A percentile compares a stretch with the other conserved stretches of the same genome.
phyloP scores from a whole-genome alignment of 2,329 filamentous ascomycete genomes.

The Dactylellina haptotyla region DNA sequence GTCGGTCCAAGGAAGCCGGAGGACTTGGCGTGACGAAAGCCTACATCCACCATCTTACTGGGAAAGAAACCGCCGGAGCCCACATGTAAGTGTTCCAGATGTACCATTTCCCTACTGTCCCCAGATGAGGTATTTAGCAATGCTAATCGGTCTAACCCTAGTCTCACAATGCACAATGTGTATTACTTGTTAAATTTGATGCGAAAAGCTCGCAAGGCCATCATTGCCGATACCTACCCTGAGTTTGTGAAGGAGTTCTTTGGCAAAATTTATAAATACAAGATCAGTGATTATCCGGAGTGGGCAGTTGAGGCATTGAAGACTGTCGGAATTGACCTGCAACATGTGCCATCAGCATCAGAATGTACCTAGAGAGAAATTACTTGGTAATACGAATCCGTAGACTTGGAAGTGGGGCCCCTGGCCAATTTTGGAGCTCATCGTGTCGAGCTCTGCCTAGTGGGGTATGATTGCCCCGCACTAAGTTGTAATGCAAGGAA shows the following conservation, averaged over 20 bases:
- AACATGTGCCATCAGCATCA: background rate
- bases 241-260: slow-evolving; percentile 83
- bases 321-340: slow-evolving; percentile 77
- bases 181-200: slow-evolving; percentile 90
- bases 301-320: slow-evolving; percentile 86
- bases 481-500: background rate
- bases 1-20: slow-evolving; percentile 69
- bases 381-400: background rate
- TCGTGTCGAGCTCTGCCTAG: slow-evolving; percentile 12
- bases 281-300: slow-evolving; percentile 74
- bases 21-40: slow-evolving; percentile 85
- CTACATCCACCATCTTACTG: slow-evolving; percentile 88
- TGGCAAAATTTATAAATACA: slow-evolving; percentile 71
- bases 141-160: slow-evolving; percentile 60
- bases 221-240: slow-evolving; percentile 83
- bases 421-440: slow-evolving; percentile 19
- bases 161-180: slow-evolving; percentile 93
- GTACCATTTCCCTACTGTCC: background rate
- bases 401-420: background rate
- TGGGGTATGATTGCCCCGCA: slow-evolving; percentile 28
- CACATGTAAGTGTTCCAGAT: slow-evolving; percentile 64
- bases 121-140: background rate
- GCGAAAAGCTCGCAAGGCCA: slow-evolving; percentile 76
- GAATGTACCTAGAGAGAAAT: background rate
- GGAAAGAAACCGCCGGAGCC: slow-evolving; percentile 94